These are phyloP conservation scores for Wickerhamomyces sp. DNA, from an alignment of 1,139 yeast genomes.

Conservation along the genomic window DNA sequence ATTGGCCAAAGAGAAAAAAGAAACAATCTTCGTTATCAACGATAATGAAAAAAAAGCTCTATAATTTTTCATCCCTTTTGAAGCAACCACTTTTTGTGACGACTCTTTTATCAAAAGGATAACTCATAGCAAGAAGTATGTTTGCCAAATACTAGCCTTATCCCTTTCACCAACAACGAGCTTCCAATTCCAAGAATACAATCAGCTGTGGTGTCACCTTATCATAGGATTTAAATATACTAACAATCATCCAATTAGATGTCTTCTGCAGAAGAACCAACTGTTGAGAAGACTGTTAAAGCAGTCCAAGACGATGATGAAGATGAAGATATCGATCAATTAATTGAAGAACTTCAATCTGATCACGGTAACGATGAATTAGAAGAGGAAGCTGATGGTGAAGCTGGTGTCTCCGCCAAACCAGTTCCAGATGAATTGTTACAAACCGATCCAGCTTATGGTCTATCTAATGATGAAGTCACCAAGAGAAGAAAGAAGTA, in stretches of 20 bases:
- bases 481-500: constrained; percentile 84
- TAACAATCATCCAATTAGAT: constrained; percentile 11
- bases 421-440: constrained; percentile 88
- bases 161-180: too few species aligned
- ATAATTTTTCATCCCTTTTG: not conserved
- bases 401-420: constrained; percentile 39
- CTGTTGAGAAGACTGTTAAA: constrained; percentile 35
- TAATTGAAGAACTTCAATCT: constrained; percentile 86
- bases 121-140: too few species aligned
- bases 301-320: constrained; percentile 44
- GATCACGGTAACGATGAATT: constrained; percentile 61
- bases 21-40: too few species aligned
- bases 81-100: not conserved
- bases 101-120: too few species aligned
- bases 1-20: not conserved
- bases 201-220: too few species aligned
- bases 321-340: constrained; percentile 84
- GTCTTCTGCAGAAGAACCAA: constrained; percentile 29
- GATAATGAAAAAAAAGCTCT: not conserved
- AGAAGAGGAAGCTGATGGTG: constrained; percentile 33
- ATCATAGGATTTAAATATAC: not conserved
- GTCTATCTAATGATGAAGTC: constrained; percentile 82
- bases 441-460: constrained; percentile 79
- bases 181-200: too few species aligned
- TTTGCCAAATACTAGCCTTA: too few species aligned